Base-by-base conservation (phyloP, 2,329 filamentous ascomycete genomes). In the Colletotrichum sp. region DNA sequence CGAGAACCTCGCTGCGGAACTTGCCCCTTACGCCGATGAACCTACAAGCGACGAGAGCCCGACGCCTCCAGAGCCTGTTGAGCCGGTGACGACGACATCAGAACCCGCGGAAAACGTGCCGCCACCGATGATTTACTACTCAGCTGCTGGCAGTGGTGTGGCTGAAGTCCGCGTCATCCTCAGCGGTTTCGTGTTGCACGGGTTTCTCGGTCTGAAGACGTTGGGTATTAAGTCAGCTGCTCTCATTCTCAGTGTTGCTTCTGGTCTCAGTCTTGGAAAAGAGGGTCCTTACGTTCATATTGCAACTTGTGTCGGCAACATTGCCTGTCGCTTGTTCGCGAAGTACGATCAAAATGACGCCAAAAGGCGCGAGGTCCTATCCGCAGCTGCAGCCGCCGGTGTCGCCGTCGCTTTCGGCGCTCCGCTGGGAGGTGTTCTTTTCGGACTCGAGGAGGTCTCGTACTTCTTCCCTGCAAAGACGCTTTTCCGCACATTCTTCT, bases 381-480 rank as follows among this genome's bases (percentile, higher is more conserved):
- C 96, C 63, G 96, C 96, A 0, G 95, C 95, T 26, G 96, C 96
- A 0, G 96, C 96, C 0, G 95, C 95, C 70, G 96, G 96, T 83
- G 95, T 99, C 7, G 95, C 96, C 13, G 96, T 99, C 36, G 96
- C 96, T 15, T 99, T 99, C 83, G 96, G 96, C 49, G 96, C 96
- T 1, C 96, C 96, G 57, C 82, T 92, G 0, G 95, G 96, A 10
- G 96, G 96, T 68, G 96, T 98, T 2, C 89, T 99, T 4, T 99
- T 99, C 84, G 96, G 95, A 39, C 85, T 99, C 34, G 97, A 99
- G 85, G 97, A 99, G 89, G 96, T 99, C 77, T 92, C 95, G 79
- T 99, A 99, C 85, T 99, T 99, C 85, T 99, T 99, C 83, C 96
- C 97, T 1, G 95, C 96, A 8, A 99, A 99, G 87, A 99, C 96